These are phyloP conservation scores for Vaccinium vitisidaea DNA, from an alignment of 148 eudicot species.

Conservation along the genomic window DNA sequence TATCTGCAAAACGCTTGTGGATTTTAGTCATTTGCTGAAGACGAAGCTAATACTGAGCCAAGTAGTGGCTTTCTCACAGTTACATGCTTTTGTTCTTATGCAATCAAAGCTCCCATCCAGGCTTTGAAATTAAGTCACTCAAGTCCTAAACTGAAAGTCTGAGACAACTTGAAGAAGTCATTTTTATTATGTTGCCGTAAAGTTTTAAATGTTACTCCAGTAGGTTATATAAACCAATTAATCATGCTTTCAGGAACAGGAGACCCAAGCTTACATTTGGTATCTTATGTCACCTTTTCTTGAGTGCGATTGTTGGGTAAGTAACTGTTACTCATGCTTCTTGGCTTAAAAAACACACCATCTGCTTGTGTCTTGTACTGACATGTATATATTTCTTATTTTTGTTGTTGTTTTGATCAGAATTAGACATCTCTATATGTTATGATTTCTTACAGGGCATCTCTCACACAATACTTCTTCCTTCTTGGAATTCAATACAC, in stretches of 20 bases:
- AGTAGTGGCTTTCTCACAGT: neutral
- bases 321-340: neutral
- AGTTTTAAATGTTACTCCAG: neutral
- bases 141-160: neutral
- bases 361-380: neutral
- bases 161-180: neutral
- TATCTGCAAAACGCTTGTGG: neutral
- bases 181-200: neutral
- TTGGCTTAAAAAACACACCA: neutral
- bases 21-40: neutral
- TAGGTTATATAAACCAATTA: neutral
- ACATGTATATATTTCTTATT: neutral
- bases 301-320: conserved; percentile 39
- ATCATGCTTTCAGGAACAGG: conserved; percentile 21
- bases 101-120: neutral
- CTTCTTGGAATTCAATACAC: conserved; percentile 37
- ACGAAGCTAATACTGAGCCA: neutral
- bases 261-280: conserved; percentile 31
- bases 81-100: neutral
- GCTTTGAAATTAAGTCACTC: neutral
- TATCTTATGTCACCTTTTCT: conserved; percentile 23
- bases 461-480: conserved; percentile 29
- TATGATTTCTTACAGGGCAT: conserved; percentile 24
- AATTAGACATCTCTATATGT: neutral
- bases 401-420: neutral